Conservation (phyloP, 2,329 filamentous ascomycete species). For the Fusarium equiseti region DNA sequence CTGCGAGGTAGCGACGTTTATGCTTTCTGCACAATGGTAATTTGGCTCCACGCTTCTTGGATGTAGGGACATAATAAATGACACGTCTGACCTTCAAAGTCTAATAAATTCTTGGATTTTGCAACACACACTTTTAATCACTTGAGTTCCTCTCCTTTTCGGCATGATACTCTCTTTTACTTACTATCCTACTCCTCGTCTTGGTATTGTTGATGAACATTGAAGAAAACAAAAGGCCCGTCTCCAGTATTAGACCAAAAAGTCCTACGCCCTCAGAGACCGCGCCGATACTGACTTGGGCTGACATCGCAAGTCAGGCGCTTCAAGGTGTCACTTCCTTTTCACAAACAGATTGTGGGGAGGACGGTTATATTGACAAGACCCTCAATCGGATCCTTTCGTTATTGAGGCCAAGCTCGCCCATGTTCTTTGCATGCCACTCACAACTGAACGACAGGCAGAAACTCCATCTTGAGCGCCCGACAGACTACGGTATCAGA, state of each 20-base stretch:
- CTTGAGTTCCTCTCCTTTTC: not conserved
- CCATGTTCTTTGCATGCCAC: not conserved
- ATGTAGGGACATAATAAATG: not conserved
- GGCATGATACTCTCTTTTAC: not conserved
- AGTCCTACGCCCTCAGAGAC: not conserved
- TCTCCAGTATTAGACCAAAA: not conserved
- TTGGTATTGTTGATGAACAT: not conserved
- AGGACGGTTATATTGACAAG: not conserved
- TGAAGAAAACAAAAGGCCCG: not conserved
- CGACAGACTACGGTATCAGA: not conserved
- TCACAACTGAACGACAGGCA: not conserved
- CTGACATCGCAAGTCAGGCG: not conserved
- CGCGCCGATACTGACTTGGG: not conserved
- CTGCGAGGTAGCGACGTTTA: not conserved
- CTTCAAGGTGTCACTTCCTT: not conserved
- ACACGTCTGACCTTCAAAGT: not conserved
- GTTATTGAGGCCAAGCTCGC: not conserved
- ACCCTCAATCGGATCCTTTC: not conserved
- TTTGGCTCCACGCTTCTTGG: not conserved
- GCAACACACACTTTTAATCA: not conserved
- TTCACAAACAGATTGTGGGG: not conserved
- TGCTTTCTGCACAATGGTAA: not conserved
- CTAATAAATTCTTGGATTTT: not conserved
- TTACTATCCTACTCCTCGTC: not conserved
- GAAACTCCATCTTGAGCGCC: not conserved